Percentiles rank a stretch among this genome's conserved stretches.
These are phyloP conservation scores for Aureobasidium sp. DNA, from an alignment of 2,329 filamentous ascomycete species.

Conservation along the genomic window DNA sequence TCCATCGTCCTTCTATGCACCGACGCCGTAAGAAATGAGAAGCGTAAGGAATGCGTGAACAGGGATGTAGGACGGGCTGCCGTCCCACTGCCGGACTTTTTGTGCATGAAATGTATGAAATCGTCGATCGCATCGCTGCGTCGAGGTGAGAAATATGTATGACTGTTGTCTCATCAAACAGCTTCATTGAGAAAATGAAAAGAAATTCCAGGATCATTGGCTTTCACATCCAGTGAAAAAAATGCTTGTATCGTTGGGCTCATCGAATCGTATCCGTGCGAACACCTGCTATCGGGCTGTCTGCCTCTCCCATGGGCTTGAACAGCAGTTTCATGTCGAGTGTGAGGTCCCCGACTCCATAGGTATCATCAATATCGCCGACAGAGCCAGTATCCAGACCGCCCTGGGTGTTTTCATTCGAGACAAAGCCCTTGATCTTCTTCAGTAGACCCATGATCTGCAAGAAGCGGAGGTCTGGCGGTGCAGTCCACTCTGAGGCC, in stretches of 20 bases:
- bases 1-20: constrained; percentile 8
- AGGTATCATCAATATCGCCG: constrained; percentile 60
- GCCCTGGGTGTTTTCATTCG: constrained; percentile 55
- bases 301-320: constrained; percentile 44
- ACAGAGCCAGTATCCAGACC: constrained; percentile 64
- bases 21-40: neutral
- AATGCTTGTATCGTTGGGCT: neutral
- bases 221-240: constrained; percentile 4
- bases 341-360: constrained; percentile 56
- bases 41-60: constrained; percentile 8
- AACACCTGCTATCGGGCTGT: constrained; percentile 29
- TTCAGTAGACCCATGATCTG: constrained; percentile 56
- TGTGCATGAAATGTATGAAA: constrained; percentile 2
- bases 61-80: constrained; percentile 8
- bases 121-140: neutral
- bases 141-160: constrained; percentile 1
- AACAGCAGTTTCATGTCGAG: constrained; percentile 68
- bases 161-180: constrained; percentile 11
- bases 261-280: constrained; percentile 22
- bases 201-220: neutral
- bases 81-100: constrained; percentile 5
- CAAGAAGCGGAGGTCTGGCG: constrained; percentile 52
- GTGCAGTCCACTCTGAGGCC: constrained; percentile 44
- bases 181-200: constrained; percentile 7
- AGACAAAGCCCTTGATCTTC: constrained; percentile 54